Percentiles rank a stretch among this genome's conserved stretches.
Conservation (phyloP, 257 asterid genomes). For the Solanum dulcamara region DNA sequence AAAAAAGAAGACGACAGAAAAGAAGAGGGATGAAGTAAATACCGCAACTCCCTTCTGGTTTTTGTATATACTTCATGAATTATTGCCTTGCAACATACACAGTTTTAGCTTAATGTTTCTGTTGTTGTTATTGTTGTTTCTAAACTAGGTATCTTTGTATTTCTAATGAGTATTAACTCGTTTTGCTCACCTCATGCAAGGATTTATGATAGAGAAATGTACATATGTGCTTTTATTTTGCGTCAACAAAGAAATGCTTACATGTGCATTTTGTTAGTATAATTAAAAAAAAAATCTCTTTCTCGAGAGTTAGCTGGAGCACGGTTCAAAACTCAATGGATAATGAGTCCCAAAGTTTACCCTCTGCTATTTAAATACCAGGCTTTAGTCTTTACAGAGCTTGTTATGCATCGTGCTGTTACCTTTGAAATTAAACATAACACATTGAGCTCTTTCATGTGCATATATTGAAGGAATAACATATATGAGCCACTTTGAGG, state of each 20-base stretch:
- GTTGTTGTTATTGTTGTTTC: background rate
- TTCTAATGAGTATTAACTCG: background rate
- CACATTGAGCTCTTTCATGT: background rate
- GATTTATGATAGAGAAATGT: background rate
- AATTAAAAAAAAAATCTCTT: background rate
- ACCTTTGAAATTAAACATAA: no score
- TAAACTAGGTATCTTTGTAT: background rate
- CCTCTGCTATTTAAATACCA: background rate
- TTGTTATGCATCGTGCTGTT: no score
- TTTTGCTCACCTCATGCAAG: background rate
- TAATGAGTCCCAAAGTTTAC: background rate
- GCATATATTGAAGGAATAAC: background rate
- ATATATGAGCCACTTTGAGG: background rate
- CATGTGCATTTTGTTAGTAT: background rate
- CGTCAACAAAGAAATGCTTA: background rate
- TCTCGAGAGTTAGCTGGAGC: background rate
- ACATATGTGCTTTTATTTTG: background rate
- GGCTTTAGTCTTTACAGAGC: no score
- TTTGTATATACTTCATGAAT: background rate
- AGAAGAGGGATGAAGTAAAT: background rate
- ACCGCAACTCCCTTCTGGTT: background rate
- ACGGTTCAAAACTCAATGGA: background rate
- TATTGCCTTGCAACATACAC: background rate
- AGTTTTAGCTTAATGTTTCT: background rate
- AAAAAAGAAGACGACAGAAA: background rate